A percentile compares a stretch with the other conserved stretches of the same genome.
Evolutionary conservation across 192 early-diverging fungal genomes (phyloP).

Genomic region (Coemansia sp.): DNA sequence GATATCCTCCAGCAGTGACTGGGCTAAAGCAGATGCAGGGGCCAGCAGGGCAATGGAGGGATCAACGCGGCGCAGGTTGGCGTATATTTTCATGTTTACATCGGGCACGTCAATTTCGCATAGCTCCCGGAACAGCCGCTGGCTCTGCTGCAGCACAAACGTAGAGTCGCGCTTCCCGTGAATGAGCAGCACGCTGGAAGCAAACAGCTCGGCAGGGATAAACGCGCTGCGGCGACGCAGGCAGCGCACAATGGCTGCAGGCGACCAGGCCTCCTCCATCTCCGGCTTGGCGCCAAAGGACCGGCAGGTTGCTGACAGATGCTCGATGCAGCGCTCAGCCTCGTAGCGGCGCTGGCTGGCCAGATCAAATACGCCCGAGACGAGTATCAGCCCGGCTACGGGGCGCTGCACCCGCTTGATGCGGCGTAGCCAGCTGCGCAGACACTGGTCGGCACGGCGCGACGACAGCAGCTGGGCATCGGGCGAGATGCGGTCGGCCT

Average conservation of each 20-base stretch:
- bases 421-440: slow-evolving; percentile 24
- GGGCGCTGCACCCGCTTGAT: slow-evolving; percentile 38
- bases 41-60: slow-evolving; percentile 51
- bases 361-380: slow-evolving; percentile 50
- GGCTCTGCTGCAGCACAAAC: slow-evolving; percentile 49
- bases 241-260: slow-evolving; percentile 29
- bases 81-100: slow-evolving; percentile 55
- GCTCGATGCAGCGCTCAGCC: slow-evolving; percentile 45
- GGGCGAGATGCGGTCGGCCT: slow-evolving; percentile 47
- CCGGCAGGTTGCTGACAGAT: slow-evolving; percentile 37
- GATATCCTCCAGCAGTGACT: slow-evolving; percentile 53
- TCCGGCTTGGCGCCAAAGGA: slow-evolving; percentile 28
- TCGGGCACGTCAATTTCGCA: slow-evolving; percentile 47
- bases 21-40: slow-evolving; percentile 43
- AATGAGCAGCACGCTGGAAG: slow-evolving; percentile 41
- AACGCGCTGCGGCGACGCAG: slow-evolving; percentile 39
- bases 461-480: slow-evolving; percentile 43
- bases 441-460: slow-evolving; percentile 24
- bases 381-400: slow-evolving; percentile 44
- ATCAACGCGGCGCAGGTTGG: slow-evolving; percentile 49
- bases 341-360: slow-evolving; percentile 49
- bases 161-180: slow-evolving; percentile 51
- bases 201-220: slow-evolving; percentile 43
- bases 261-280: slow-evolving; percentile 51
- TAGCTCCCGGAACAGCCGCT: slow-evolving; percentile 48